Conservation (phyloP, 2,329 filamentous ascomycete species). For the Herpotrichia juniperi region DNA sequence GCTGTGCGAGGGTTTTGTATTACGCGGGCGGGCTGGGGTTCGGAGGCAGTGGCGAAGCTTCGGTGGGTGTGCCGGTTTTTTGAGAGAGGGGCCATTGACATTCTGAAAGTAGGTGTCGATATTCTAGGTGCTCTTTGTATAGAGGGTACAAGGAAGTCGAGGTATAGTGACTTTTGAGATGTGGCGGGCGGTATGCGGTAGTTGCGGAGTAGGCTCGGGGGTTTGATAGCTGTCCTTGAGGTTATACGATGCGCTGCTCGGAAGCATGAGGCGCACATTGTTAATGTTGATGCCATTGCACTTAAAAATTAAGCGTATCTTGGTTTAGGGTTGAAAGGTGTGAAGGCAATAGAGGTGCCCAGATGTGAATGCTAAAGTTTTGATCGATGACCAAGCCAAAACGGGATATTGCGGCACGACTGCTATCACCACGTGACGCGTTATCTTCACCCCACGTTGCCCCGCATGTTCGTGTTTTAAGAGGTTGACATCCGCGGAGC, state of each 20-base stretch:
- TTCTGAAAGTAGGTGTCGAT: neutral
- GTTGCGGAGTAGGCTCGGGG: conserved; percentile 12
- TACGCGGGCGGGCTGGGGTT: conserved; percentile 32
- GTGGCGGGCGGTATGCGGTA: conserved; percentile 32
- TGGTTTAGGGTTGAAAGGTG: neutral
- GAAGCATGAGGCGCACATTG: conserved; percentile 39
- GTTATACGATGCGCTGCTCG: conserved; percentile 21
- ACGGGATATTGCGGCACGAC: conserved; percentile 8
- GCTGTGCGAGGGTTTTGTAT: conserved; percentile 76
- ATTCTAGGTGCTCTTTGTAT: neutral
- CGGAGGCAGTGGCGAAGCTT: conserved; percentile 34
- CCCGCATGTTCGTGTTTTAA: conserved; percentile 4
- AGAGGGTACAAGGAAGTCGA: conserved; percentile 41
- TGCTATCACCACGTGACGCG: neutral
- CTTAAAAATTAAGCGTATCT: neutral
- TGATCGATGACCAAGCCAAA: neutral
- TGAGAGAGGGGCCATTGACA: neutral
- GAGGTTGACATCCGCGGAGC: neutral
- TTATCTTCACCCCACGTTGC: conserved; percentile 5
- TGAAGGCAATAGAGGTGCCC: neutral
- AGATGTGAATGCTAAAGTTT: neutral
- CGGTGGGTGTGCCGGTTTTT: conserved; percentile 20
- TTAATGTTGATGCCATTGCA: conserved; percentile 33
- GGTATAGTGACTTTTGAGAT: conserved; percentile 25
- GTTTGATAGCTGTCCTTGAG: neutral